Evolutionary conservation across 352 stramenopile genomes (phyloP).

Genomic region (Phytophthora aleatoria): DNA sequence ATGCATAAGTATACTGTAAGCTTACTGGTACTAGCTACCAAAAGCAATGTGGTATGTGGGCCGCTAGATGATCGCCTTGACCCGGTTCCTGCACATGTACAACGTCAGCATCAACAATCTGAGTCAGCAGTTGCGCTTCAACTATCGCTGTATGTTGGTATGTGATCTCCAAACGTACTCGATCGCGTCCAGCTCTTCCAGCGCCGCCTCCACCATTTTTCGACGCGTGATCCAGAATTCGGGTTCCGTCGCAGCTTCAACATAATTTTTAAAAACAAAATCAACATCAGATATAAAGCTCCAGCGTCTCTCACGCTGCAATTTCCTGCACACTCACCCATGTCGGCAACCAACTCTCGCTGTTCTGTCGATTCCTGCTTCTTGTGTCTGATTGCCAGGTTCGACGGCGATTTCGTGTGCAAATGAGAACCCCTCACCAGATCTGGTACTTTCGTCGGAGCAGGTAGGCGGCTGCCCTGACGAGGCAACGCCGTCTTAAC

Average conservation of each 20-base stretch:
- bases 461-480: slow-evolving; percentile 27
- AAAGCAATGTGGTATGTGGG: not conserved
- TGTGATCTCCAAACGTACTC: slow-evolving; percentile 32
- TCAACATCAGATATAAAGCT: slow-evolving; percentile 4
- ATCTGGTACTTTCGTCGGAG: slow-evolving; percentile 28
- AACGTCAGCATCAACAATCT: not conserved
- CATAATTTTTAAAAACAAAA: slow-evolving; percentile 3
- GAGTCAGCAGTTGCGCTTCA: not conserved
- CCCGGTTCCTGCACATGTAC: slow-evolving; percentile 23
- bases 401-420: slow-evolving; percentile 18
- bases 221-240: slow-evolving; percentile 50
- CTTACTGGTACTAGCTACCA: not conserved
- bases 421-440: slow-evolving; percentile 11
- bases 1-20: too few species aligned
- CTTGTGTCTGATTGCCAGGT: slow-evolving; percentile 9
- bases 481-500: slow-evolving; percentile 18
- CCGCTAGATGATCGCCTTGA: slow-evolving; percentile 16
- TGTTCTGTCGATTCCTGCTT: slow-evolving; percentile 9
- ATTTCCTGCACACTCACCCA: slow-evolving; percentile 14
- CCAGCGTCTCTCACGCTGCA: not conserved
- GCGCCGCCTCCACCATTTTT: slow-evolving; percentile 31
- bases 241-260: slow-evolving; percentile 31
- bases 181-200: slow-evolving; percentile 41
- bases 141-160: too few species aligned
- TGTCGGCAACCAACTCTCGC: slow-evolving; percentile 6